Percentiles rank a stretch among this genome's conserved stretches.
These are phyloP conservation scores for Mucor irregularis DNA, from an alignment of 371 early-diverging fungal genomes.

Conservation along the genomic window DNA sequence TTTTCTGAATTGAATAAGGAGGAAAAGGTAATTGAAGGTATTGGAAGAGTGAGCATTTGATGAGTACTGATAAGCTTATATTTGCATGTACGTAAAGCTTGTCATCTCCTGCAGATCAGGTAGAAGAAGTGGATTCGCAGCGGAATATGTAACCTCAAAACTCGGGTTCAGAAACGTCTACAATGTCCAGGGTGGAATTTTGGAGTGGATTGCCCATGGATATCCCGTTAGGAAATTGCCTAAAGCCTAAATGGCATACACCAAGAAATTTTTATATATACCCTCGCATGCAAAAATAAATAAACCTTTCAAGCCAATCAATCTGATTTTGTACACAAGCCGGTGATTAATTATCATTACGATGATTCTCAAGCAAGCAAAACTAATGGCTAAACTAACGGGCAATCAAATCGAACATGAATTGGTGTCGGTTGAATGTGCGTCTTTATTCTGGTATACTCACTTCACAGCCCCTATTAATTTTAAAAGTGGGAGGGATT, in stretches of 20 bases:
- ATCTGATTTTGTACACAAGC: too few species aligned
- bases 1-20: slow-evolving; percentile 22
- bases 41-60: neutral
- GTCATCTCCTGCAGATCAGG: slow-evolving; percentile 28
- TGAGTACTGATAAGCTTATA: neutral
- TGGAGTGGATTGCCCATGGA: slow-evolving; percentile 20
- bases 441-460: too few species aligned
- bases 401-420: too few species aligned
- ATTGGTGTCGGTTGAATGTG: too few species aligned
- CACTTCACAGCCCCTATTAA: too few species aligned
- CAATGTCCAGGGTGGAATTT: slow-evolving; percentile 22
- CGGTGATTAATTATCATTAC: too few species aligned
- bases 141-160: slow-evolving; percentile 5
- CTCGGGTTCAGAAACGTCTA: slow-evolving; percentile 18
- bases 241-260: neutral
- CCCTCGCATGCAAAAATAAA: too few species aligned
- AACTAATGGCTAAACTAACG: too few species aligned
- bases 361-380: too few species aligned
- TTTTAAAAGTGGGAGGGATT: too few species aligned
- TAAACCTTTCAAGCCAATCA: too few species aligned
- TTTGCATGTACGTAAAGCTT: neutral
- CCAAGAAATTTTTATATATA: too few species aligned
- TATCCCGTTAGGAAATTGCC: slow-evolving; percentile 9
- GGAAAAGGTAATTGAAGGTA: slow-evolving; percentile 17
- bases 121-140: slow-evolving; percentile 19